Evolutionary conservation across 306 rosid genomes (phyloP).

Genomic region (Bauhinia variegata): DNA sequence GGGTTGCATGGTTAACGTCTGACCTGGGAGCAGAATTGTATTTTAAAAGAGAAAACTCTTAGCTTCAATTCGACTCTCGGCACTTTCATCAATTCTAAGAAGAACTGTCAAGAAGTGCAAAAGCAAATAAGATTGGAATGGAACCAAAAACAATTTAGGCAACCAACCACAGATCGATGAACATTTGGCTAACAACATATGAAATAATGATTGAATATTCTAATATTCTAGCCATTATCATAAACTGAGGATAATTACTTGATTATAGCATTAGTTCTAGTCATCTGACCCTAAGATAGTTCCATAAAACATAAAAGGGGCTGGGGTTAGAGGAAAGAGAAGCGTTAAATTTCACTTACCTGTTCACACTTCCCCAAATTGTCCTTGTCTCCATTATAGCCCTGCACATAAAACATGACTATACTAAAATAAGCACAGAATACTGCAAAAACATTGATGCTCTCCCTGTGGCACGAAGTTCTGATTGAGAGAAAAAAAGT

Average conservation of each 20-base stretch:
- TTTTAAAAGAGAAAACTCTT: conserved; percentile 87
- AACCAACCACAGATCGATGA: background rate
- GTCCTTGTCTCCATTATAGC: conserved; percentile 73
- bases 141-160: conserved; percentile 1
- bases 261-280: conserved; percentile 14
- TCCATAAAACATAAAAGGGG: background rate
- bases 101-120: conserved; percentile 61
- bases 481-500: conserved; percentile 11
- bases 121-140: conserved; percentile 41
- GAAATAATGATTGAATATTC: background rate
- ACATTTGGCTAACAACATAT: conserved; percentile 2
- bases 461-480: conserved; percentile 16
- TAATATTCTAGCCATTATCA: background rate
- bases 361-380: conserved; percentile 95
- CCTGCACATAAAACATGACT: conserved; percentile 56
- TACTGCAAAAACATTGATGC: conserved; percentile 25
- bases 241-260: background rate
- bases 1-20: conserved; percentile 37
- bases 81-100: conserved; percentile 87
- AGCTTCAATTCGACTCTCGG: conserved; percentile 91
- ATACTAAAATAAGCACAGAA: conserved; percentile 33
- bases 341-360: conserved; percentile 47
- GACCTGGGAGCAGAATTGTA: conserved; percentile 84
- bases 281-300: conserved; percentile 20
- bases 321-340: too few species aligned